Evolutionary conservation across 768 basidiomycete genomes (phyloP).

Genomic region (Tylopilus intermedius): DNA sequence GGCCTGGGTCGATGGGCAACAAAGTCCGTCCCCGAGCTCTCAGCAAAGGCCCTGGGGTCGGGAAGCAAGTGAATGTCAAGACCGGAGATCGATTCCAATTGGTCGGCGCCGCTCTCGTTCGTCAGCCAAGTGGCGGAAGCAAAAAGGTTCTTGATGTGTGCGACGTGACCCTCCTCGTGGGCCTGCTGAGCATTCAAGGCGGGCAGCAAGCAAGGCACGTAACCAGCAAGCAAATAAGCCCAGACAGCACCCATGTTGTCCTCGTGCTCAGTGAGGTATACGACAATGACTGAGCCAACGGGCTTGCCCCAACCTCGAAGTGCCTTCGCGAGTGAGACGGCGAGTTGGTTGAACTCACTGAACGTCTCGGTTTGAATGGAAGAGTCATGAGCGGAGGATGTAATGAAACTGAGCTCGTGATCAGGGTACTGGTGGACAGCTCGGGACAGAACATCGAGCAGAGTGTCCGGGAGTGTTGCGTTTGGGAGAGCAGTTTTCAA

Average conservation of each 20-base stretch:
- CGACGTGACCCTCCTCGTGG: constrained; percentile 27
- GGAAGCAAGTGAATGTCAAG: constrained; percentile 26
- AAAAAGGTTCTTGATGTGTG: constrained; percentile 28
- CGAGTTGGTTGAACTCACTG: constrained; percentile 14
- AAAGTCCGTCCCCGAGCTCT: constrained; percentile 10
- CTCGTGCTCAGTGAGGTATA: constrained; percentile 31
- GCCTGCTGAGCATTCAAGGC: constrained; percentile 31
- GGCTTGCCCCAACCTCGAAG: constrained; percentile 23
- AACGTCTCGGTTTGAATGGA: constrained; percentile 27
- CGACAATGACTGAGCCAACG: constrained; percentile 22
- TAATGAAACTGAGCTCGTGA: constrained; percentile 25
- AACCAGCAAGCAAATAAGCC: constrained; percentile 30
- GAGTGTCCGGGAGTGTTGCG: constrained; percentile 12
- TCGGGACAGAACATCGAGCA: constrained; percentile 21
- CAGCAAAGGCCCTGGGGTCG: constrained; percentile 16
- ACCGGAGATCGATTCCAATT: constrained; percentile 20
- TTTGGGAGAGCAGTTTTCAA: constrained; percentile 14
- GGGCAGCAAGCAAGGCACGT: constrained; percentile 30
- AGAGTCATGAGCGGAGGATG: constrained; percentile 28
- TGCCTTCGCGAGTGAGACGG: constrained; percentile 20
- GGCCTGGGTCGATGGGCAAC: constrained; percentile 10
- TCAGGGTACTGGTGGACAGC: constrained; percentile 20
- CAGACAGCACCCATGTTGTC: constrained; percentile 32
- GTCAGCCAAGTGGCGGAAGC: constrained; percentile 31
- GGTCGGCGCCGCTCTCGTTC: constrained; percentile 24